phyloP scores from a whole-genome alignment of 2,329 filamentous ascomycete species.

The Pezicula rhizophila region DNA sequence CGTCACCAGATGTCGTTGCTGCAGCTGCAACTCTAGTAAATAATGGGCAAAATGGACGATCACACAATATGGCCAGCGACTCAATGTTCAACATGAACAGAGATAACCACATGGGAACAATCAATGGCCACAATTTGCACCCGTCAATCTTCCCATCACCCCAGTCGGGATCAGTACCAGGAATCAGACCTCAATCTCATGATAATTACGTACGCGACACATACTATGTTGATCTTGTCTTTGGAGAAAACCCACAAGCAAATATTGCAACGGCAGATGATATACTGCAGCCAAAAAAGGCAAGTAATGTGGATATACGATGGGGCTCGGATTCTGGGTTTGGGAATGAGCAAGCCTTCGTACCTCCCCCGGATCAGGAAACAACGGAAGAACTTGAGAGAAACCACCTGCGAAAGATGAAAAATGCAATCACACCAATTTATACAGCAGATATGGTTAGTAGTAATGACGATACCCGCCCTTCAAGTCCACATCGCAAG shows the following conservation, averaged over 20 bases:
- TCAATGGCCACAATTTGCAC: constrained; percentile 16
- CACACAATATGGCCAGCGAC: constrained; percentile 23
- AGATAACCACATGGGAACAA: constrained; percentile 7
- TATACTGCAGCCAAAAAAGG: background rate
- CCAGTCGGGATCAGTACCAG: constrained; percentile 4
- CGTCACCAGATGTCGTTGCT: constrained; percentile 50
- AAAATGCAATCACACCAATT: constrained; percentile 45
- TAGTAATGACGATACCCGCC: constrained; percentile 54
- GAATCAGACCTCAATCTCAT: constrained; percentile 3
- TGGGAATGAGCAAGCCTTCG: constrained; percentile 49
- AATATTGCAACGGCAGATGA: background rate
- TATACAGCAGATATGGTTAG: constrained; percentile 28
- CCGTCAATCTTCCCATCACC: constrained; percentile 20
- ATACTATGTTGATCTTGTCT: constrained; percentile 22
- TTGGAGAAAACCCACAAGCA: constrained; percentile 8
- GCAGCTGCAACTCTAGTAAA: constrained; percentile 51
- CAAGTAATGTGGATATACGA: constrained; percentile 40
- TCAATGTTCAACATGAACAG: constrained; percentile 13
- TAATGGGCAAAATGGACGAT: constrained; percentile 30
- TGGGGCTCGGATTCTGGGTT: constrained; percentile 69
- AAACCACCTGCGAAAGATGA: constrained; percentile 47
- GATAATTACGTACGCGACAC: constrained; percentile 17
- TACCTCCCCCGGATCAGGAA: constrained; percentile 49
- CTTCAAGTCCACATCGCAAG: constrained; percentile 44
- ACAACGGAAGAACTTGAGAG: constrained; percentile 51